phyloP scores from a whole-genome alignment of 176 grass and related monocot species.

The barley (Hordeum vulgare) region MorexV3_pseudomolecules_assembly NC_058518.1:434454901-434455400 shows the following conservation, averaged over 20 bases:
- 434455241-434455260: neutral
- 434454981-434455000: neutral
- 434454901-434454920: neutral
- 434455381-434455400: neutral
- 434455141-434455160: neutral
- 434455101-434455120: neutral
- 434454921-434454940: neutral
- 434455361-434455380: neutral
- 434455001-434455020: neutral
- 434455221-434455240: neutral
- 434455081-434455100: neutral
- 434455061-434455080: neutral
- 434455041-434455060: no score
- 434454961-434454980: neutral
- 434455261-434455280: constrained; percentile 3
- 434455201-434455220: neutral
- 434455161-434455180: neutral
- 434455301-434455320: neutral
- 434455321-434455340: neutral
- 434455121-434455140: neutral
- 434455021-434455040: neutral
- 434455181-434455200: neutral
- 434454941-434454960: neutral
- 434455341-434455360: neutral
- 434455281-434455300: neutral